Percentiles rank a stretch among this genome's conserved stretches.
phyloP scores from a whole-genome alignment of 192 early-diverging fungal species.

The Gonapodya prolifera region DNA sequence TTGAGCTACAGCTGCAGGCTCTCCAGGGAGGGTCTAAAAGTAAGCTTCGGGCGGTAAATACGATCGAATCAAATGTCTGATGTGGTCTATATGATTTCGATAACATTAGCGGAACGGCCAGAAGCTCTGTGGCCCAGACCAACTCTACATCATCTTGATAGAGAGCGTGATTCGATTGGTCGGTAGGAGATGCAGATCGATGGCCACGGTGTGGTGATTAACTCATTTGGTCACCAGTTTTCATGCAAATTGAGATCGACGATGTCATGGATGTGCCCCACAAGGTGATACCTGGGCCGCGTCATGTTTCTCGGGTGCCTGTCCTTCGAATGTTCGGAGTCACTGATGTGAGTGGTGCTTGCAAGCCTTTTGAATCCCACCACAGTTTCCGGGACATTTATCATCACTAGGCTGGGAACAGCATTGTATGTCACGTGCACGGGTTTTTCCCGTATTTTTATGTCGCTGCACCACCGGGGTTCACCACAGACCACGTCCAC shows the following conservation, averaged over 20 bases:
- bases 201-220: no score
- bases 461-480: conserved; percentile 73
- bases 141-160: background rate
- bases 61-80: background rate
- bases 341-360: conserved; percentile 43
- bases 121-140: background rate
- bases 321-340: conserved; percentile 73
- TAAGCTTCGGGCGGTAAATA: background rate
- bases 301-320: conserved; percentile 26
- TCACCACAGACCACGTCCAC: conserved; percentile 44
- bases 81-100: background rate
- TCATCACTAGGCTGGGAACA: conserved; percentile 56
- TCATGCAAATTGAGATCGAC: conserved; percentile 94
- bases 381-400: background rate
- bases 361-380: no score
- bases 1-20: conserved; percentile 8
- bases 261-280: conserved; percentile 46
- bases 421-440: conserved; percentile 78
- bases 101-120: background rate
- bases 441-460: conserved; percentile 93
- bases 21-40: background rate
- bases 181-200: no score
- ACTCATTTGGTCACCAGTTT: conserved; percentile 41
- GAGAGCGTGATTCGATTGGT: background rate
- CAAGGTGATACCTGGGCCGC: conserved; percentile 2